Evolutionary conservation across 768 basidiomycete genomes (phyloP), one percentile per base, ranked within the genome.

Genomic region (Myochromella boudieri): DNA sequence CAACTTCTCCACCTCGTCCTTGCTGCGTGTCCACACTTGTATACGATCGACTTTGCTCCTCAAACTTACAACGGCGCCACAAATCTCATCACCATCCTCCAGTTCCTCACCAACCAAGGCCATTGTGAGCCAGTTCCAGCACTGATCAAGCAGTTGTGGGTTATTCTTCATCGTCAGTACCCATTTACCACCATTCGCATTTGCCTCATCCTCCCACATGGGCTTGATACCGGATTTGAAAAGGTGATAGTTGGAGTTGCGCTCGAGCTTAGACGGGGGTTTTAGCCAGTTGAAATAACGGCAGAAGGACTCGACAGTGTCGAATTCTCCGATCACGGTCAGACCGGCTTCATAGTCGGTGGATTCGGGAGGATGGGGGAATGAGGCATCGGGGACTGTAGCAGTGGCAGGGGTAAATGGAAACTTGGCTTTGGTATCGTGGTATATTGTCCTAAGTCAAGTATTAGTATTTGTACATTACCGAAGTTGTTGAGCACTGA

Each of bases 131-230:
- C 91, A 93, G 37, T 76, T 77, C 93, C 94, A 97, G 64, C 86
- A 91, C 28, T 87, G 76, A 71, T 97, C 93, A 40, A 95, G 70
- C 56, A 93, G 63, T 37, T 68, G 66, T 3, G 90, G 82, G 54
- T 85, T 88, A 57, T 86, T 85, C 72, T 87, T 87, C 85, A 95
- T 91, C 58, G 91, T 91, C 47, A 97, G 66, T 15, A 94, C 91
- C 94, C 94, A 97, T 69, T 94, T 95, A 27, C 94, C 94, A 15
- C 94, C 94, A 43, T 85, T 79, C 20, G 89, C 87, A 60, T 97
- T 97, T 44, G 91, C 89, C 24, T 81, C 80, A 63, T 95, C 94
- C 69, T 95, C 94, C 93, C 93, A 97, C 94, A 97, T 95, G 11
- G 91, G 91, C 61, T 92, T 91, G 72, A 94, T 94, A 14, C 90